A percentile compares a stretch with the other conserved stretches of the same genome.
Evolutionary conservation across 805 yeast genomes (phyloP).

Genomic region (Candida morakotiae): DNA sequence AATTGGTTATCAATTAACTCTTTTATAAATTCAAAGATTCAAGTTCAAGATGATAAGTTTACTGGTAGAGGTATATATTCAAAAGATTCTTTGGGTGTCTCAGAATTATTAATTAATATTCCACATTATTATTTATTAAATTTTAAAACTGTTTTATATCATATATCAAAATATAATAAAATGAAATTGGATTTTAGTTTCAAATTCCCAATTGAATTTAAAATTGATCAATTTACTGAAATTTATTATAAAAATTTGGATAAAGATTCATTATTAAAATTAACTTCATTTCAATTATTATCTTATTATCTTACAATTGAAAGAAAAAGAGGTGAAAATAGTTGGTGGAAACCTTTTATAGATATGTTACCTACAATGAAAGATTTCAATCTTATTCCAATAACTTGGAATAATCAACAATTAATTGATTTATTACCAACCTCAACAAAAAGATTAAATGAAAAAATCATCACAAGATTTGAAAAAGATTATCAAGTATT

Average conservation of each 20-base stretch:
- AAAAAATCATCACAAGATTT: conserved; percentile 41
- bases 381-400: conserved; percentile 57
- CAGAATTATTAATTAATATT: conserved; percentile 49
- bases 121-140: conserved; percentile 59
- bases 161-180: conserved; percentile 40
- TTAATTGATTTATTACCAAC: conserved; percentile 41
- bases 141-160: conserved; percentile 44
- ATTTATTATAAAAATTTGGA: conserved; percentile 26
- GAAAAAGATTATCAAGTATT: conserved; percentile 42
- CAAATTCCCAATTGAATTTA: conserved; percentile 15
- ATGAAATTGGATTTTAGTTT: conserved; percentile 13
- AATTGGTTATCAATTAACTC: conserved; percentile 26
- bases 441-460: conserved; percentile 35
- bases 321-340: conserved; percentile 26
- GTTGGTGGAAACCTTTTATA: conserved; percentile 70
- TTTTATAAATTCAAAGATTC: conserved; percentile 36
- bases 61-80: conserved; percentile 65
- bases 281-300: conserved; percentile 60
- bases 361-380: conserved; percentile 54
- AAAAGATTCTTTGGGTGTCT: conserved; percentile 24
- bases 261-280: conserved; percentile 29
- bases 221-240: conserved; percentile 20
- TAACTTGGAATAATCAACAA: conserved; percentile 50
- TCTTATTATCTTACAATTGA: conserved; percentile 49
- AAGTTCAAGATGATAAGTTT: conserved; percentile 34